Evolutionary conservation across 331 rosid genomes (phyloP).

Genomic region (Malus hybrid): DNA sequence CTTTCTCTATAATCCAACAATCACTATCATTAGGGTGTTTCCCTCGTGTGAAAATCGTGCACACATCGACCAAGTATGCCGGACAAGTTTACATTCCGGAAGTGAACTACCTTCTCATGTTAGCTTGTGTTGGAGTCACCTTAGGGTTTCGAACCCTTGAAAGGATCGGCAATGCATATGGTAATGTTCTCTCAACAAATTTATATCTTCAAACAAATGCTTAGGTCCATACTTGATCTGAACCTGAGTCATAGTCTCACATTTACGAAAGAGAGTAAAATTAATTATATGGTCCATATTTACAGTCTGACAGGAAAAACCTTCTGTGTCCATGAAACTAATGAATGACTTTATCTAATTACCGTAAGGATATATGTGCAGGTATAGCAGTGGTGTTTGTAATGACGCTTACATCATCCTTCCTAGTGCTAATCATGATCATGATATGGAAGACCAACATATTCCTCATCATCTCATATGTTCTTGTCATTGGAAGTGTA

Average conservation of each 20-base stretch:
- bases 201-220: neutral
- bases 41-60: slow-evolving; percentile 67
- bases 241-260: neutral
- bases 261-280: neutral
- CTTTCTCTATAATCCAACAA: slow-evolving; percentile 70
- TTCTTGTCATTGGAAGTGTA: slow-evolving; percentile 30
- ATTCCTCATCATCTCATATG: slow-evolving; percentile 26
- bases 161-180: slow-evolving; percentile 66
- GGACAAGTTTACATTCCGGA: slow-evolving; percentile 85
- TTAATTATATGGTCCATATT: neutral
- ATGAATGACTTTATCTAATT: neutral
- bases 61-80: slow-evolving; percentile 59
- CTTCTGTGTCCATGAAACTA: neutral
- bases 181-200: slow-evolving; percentile 17
- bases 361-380: neutral
- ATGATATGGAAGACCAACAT: slow-evolving; percentile 61
- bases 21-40: slow-evolving; percentile 66
- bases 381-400: slow-evolving; percentile 71
- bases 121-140: slow-evolving; percentile 62
- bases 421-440: slow-evolving; percentile 42
- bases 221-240: neutral
- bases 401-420: slow-evolving; percentile 45
- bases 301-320: neutral
- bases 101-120: slow-evolving; percentile 57
- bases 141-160: slow-evolving; percentile 40